Evolutionary conservation across 2,329 filamentous ascomycete species (phyloP).

Genomic region (Venturia pyrina): DNA sequence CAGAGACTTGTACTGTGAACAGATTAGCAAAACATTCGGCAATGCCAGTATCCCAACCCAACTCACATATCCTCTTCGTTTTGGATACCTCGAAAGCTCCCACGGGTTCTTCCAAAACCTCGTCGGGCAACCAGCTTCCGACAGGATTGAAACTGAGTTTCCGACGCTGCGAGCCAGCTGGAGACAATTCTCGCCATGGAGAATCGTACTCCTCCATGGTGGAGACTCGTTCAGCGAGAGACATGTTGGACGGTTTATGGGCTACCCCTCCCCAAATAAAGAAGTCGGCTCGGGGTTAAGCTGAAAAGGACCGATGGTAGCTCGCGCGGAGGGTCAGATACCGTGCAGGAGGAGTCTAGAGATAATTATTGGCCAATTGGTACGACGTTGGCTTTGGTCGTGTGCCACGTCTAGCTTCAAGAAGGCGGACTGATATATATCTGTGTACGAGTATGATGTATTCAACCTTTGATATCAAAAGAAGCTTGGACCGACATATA

Average conservation of each 20-base stretch:
- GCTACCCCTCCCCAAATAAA: background rate
- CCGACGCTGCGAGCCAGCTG: slow-evolving; percentile 27
- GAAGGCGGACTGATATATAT: background rate
- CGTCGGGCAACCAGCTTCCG: slow-evolving; percentile 33
- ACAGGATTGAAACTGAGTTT: slow-evolving; percentile 42
- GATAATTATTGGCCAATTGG: background rate
- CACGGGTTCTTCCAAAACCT: slow-evolving; percentile 30
- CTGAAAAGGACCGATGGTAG: background rate
- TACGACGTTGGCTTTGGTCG: background rate
- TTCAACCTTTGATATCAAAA: background rate
- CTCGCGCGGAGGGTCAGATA: background rate
- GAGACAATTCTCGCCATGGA: slow-evolving; percentile 26
- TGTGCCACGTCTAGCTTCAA: background rate
- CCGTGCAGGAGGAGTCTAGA: background rate
- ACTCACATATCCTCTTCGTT: slow-evolving; percentile 42
- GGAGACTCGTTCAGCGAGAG: slow-evolving; percentile 29
- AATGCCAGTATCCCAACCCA: background rate
- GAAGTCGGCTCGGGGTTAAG: background rate
- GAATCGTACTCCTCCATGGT: slow-evolving; percentile 30
- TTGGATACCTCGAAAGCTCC: slow-evolving; percentile 46
- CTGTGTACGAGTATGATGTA: no score
- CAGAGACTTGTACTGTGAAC: slow-evolving; percentile 53
- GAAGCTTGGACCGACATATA: background rate
- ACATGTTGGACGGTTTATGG: slow-evolving; percentile 21
- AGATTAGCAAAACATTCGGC: background rate